A percentile compares a stretch with the other conserved stretches of the same genome.
Conservation (phyloP, 2,329 filamentous ascomycete genomes). For the Paecilomyces niveus region DNA sequence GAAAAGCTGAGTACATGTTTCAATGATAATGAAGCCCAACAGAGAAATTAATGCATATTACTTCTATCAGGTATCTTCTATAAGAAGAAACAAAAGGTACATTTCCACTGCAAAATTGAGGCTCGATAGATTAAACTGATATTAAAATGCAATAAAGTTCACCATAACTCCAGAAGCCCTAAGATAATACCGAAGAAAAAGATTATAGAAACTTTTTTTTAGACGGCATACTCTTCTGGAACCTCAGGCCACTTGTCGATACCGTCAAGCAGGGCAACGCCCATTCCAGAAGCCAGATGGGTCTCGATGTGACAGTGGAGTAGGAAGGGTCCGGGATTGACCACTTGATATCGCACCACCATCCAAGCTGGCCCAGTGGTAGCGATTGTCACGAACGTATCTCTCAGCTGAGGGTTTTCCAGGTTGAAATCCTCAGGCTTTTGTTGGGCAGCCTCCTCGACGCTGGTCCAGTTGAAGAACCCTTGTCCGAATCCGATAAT, state of each 20-base stretch:
- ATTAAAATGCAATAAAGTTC: not conserved
- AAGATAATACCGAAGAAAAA: not conserved
- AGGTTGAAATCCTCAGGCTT: slow-evolving; percentile 40
- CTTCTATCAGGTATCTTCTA: too few species aligned
- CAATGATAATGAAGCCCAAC: too few species aligned
- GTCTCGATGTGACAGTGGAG: slow-evolving; percentile 46
- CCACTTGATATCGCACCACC: slow-evolving; percentile 39
- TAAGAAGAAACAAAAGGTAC: too few species aligned
- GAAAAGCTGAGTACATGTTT: too few species aligned
- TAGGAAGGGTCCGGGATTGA: slow-evolving; percentile 42
- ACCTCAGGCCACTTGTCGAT: slow-evolving; percentile 40
- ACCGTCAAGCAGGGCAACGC: slow-evolving; percentile 42
- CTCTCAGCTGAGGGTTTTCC: slow-evolving; percentile 34
- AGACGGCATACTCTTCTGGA: slow-evolving; percentile 6
- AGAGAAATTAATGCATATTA: too few species aligned
- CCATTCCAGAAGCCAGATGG: slow-evolving; percentile 44
- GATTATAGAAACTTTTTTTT: not conserved
- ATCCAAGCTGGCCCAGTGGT: slow-evolving; percentile 31
- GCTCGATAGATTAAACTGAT: not conserved
- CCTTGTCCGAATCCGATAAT: slow-evolving; percentile 35
- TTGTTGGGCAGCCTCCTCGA: slow-evolving; percentile 32
- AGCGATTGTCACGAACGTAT: slow-evolving; percentile 32
- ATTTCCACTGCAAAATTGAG: too few species aligned
- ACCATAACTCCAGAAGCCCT: not conserved
- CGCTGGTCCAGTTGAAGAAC: slow-evolving; percentile 33